These are phyloP conservation scores for Monilinia fructicola DNA, from an alignment of 2,329 filamentous ascomycete species.

Conservation along the genomic window DNA sequence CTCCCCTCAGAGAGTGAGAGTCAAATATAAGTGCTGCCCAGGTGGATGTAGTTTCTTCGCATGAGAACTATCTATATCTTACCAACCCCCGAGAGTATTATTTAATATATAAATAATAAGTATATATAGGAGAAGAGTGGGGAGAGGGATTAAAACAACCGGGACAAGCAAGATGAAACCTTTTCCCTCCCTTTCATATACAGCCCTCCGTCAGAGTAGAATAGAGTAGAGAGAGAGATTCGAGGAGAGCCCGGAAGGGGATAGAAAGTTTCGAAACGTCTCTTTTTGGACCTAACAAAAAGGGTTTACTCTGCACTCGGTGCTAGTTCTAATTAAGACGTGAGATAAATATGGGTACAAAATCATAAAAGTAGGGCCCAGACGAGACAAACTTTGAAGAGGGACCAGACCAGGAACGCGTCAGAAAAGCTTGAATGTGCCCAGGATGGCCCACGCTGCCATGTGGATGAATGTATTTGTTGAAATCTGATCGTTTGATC, in stretches of 20 bases:
- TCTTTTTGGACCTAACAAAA: neutral
- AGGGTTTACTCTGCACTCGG: neutral
- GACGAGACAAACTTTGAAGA: neutral
- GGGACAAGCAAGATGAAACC: too few relatives aligned
- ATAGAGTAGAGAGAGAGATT: too few relatives aligned
- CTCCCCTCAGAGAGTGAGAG: too few relatives aligned
- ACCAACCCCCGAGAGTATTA: conserved; percentile 7
- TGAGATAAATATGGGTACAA: neutral
- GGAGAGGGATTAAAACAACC: neutral
- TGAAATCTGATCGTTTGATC: neutral
- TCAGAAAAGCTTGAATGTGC: conserved; percentile 22
- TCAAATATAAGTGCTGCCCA: too few relatives aligned
- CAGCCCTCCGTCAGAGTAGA: too few relatives aligned
- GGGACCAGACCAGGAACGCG: neutral
- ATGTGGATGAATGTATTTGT: neutral
- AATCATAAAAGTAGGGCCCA: neutral
- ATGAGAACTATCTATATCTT: neutral
- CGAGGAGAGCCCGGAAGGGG: too few relatives aligned
- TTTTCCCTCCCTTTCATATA: too few relatives aligned
- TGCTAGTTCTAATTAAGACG: neutral
- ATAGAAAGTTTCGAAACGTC: neutral
- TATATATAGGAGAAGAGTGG: neutral
- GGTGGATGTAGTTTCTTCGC: neutral
- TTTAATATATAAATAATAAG: too few relatives aligned
- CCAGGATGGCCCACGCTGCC: conserved; percentile 1